These are phyloP conservation scores for Lepraria neglecta DNA, from an alignment of 495 filamentous ascomycete species.

Conservation along the genomic window DNA sequence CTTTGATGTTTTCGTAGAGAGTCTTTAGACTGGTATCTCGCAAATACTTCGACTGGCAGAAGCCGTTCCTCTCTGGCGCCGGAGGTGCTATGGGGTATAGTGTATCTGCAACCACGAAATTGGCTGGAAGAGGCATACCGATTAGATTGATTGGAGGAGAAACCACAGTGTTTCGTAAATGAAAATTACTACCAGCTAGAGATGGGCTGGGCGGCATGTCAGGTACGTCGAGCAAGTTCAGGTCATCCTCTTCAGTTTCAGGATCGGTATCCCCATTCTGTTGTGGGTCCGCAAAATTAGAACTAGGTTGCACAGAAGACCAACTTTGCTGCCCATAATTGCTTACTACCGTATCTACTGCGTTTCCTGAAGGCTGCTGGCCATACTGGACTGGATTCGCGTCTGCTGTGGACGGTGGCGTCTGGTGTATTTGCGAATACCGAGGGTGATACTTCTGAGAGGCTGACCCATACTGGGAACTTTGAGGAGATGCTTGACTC, in stretches of 20 bases:
- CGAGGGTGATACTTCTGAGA: conserved; percentile 10
- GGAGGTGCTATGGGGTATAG: conserved; percentile 26
- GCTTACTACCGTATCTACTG: neutral
- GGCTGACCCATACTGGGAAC: conserved; percentile 8
- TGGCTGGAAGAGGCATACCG: conserved; percentile 24
- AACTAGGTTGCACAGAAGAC: conserved; percentile 7
- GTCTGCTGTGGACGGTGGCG: conserved; percentile 8
- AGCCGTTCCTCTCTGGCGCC: conserved; percentile 19
- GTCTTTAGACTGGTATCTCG: conserved; percentile 2
- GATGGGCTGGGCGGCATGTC: conserved; percentile 18
- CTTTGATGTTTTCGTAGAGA: conserved; percentile 15
- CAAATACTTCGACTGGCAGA: conserved; percentile 25
- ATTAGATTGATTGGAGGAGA: conserved; percentile 13
- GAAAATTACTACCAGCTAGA: conserved; percentile 5
- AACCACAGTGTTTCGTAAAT: conserved; percentile 4
- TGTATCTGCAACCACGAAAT: conserved; percentile 29
- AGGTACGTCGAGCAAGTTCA: conserved; percentile 26
- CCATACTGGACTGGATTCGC: neutral
- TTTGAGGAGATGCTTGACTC: conserved; percentile 18
- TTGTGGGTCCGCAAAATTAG: neutral
- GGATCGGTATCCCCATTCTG: conserved; percentile 1
- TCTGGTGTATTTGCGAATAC: neutral
- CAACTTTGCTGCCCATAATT: neutral
- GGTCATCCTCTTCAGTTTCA: conserved; percentile 25
- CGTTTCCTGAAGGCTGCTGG: conserved; percentile 1